Conservation (phyloP, 441 rosid genomes). For the Populus hybrid region DNA sequence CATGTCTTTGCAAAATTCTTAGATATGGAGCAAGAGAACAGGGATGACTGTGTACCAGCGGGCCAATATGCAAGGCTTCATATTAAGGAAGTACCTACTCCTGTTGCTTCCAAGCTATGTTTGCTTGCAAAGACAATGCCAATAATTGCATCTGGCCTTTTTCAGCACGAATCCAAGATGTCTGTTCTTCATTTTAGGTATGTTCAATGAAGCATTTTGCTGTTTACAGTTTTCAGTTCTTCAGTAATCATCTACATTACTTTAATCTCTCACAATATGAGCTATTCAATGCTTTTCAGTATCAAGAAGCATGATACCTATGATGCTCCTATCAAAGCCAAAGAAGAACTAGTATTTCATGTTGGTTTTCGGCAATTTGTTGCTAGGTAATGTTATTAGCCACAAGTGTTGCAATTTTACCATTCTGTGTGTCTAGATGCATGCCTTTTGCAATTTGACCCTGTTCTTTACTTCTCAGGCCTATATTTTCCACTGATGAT, state of each 20-base stretch:
- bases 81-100: slow-evolving; percentile 63
- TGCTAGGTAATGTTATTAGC: slow-evolving; percentile 53
- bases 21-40: slow-evolving; percentile 50
- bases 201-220: background rate
- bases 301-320: slow-evolving; percentile 77
- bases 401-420: background rate
- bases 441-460: slow-evolving; percentile 1
- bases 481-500: slow-evolving; percentile 76
- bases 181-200: slow-evolving; percentile 96
- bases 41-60: slow-evolving; percentile 52
- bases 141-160: slow-evolving; percentile 69
- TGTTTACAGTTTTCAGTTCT: slow-evolving; percentile 7
- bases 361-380: slow-evolving; percentile 94
- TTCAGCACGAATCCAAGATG: slow-evolving; percentile 97
- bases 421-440: background rate
- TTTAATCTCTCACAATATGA: slow-evolving; percentile 7
- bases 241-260: background rate
- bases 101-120: slow-evolving; percentile 61
- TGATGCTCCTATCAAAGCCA: slow-evolving; percentile 76
- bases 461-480: slow-evolving; percentile 46
- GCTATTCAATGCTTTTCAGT: slow-evolving; percentile 38
- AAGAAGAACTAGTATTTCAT: slow-evolving; percentile 88
- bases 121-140: slow-evolving; percentile 43
- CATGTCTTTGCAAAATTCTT: slow-evolving; percentile 62
- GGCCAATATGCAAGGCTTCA: slow-evolving; percentile 74